Percentiles rank a stretch among this genome's conserved stretches.
Evolutionary conservation across 176 grass and related monocot genomes (phyloP).

Genomic region (Thinopyrum elongatum): DNA sequence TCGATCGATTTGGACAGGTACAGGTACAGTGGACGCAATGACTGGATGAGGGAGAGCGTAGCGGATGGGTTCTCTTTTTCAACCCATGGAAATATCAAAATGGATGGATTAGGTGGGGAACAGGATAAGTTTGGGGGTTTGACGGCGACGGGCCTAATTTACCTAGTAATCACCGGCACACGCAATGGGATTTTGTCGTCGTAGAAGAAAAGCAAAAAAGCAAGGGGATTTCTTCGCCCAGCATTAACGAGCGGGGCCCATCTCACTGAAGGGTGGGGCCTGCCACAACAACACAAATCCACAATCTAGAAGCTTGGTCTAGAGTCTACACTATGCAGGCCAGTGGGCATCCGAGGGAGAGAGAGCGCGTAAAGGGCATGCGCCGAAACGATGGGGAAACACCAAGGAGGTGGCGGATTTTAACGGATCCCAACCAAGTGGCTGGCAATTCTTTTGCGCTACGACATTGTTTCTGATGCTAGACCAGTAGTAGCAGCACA

Average conservation of each 20-base stretch:
- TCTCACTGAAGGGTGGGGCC: too few relatives aligned
- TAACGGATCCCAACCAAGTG: neutral
- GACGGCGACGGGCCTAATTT: neutral
- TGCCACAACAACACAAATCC: neutral
- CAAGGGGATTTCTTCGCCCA: neutral
- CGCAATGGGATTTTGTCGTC: slow-evolving; percentile 23
- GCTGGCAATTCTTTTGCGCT: neutral
- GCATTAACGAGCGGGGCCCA: neutral
- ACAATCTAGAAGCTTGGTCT: slow-evolving; percentile 35
- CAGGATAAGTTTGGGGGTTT: slow-evolving; percentile 1
- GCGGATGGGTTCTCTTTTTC: neutral
- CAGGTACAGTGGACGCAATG: neutral
- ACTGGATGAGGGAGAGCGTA: neutral
- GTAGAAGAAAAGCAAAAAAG: neutral
- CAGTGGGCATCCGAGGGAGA: neutral
- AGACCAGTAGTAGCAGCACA: neutral
- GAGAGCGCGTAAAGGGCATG: slow-evolving; percentile 13
- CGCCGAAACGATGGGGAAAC: slow-evolving; percentile 20
- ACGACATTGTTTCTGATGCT: too few relatives aligned
- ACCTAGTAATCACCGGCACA: neutral
- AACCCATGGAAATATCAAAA: neutral
- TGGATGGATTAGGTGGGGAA: slow-evolving; percentile 16
- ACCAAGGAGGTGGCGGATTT: slow-evolving; percentile 11
- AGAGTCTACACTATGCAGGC: neutral
- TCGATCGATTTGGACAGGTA: neutral